Evolutionary conservation across 31 red algal genomes (phyloP).

Genomic region (Asparagopsis taxiformis): DNA sequence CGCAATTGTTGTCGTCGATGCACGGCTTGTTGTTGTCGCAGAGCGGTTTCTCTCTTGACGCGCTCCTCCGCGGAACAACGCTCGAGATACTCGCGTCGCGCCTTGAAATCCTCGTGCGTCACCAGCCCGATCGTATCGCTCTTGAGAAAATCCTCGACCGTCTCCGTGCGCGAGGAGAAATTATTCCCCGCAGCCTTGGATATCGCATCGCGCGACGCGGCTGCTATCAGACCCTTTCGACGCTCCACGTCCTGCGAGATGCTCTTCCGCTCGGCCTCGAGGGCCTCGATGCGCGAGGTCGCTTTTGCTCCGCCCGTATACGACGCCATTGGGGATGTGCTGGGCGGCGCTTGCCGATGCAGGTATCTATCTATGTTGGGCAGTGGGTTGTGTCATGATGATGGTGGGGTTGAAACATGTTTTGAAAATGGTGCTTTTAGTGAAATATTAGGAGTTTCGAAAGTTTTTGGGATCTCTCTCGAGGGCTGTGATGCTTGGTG

Average conservation of each 20-base stretch:
- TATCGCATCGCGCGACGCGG: slow-evolving; percentile 26
- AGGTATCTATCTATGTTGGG: too few species aligned
- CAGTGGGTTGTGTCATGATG: too few species aligned
- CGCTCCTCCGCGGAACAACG: slow-evolving; percentile 35
- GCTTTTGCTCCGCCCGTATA: slow-evolving; percentile 30
- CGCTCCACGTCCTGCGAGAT: neutral
- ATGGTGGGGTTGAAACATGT: too few species aligned
- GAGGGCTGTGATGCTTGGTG: too few species aligned
- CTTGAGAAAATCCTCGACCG: slow-evolving; percentile 73
- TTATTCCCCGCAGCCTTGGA: slow-evolving; percentile 28
- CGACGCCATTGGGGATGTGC: slow-evolving; percentile 22
- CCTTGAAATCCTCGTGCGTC: slow-evolving; percentile 69
- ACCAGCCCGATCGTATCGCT: slow-evolving; percentile 82
- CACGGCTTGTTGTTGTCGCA: slow-evolving; percentile 12
- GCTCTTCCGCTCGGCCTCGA: slow-evolving; percentile 33
- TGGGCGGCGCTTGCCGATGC: too few species aligned
- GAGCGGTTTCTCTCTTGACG: neutral
- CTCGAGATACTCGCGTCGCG: slow-evolving; percentile 56
- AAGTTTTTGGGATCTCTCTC: too few species aligned
- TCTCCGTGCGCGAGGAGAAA: slow-evolving; percentile 53
- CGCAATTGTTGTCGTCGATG: slow-evolving; percentile 16
- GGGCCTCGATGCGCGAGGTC: slow-evolving; percentile 39
- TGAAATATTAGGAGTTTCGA: too few species aligned
- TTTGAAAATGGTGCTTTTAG: too few species aligned
- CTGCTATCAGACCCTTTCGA: slow-evolving; percentile 24